These are phyloP conservation scores for Chernovozyma sophiae-reginae DNA, from an alignment of 1,139 yeast species.

Conservation along the genomic window DNA sequence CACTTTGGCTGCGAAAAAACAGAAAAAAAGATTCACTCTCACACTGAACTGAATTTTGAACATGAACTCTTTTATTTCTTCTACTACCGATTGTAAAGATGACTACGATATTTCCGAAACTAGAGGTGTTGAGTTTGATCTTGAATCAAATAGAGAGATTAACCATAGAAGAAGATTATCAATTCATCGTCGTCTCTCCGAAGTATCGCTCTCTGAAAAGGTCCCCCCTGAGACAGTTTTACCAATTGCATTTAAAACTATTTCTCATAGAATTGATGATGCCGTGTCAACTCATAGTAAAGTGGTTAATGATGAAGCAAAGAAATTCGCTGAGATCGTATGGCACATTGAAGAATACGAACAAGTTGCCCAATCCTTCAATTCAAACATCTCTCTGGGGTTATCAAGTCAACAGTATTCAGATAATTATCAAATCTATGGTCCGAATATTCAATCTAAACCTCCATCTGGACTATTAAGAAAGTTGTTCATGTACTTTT, in stretches of 20 bases:
- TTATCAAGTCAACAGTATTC: slow-evolving; percentile 14
- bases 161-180: slow-evolving; percentile 3
- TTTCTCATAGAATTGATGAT: slow-evolving; percentile 33
- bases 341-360: slow-evolving; percentile 23
- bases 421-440: slow-evolving; percentile 21
- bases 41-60: too few relatives aligned
- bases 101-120: slow-evolving; percentile 1
- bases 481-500: slow-evolving; percentile 36
- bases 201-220: slow-evolving; percentile 10
- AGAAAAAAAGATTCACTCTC: not conserved
- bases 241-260: slow-evolving; percentile 35
- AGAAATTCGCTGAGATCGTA: slow-evolving; percentile 17
- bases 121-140: slow-evolving; percentile 5
- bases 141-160: slow-evolving; percentile 3
- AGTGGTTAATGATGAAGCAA: slow-evolving; percentile 7
- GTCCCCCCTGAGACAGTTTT: slow-evolving; percentile 26
- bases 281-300: slow-evolving; percentile 9
- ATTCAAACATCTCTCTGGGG: slow-evolving; percentile 16
- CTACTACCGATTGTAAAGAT: slow-evolving; percentile 2
- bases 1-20: slow-evolving; percentile 1
- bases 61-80: not conserved
- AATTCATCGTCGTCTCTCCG: slow-evolving; percentile 7
- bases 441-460: slow-evolving; percentile 36
- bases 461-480: slow-evolving; percentile 30
- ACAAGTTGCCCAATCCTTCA: slow-evolving; percentile 20